Base-by-base conservation (phyloP, 176 grass and related monocot genomes). In the Eragrostis nindensis region DNA sequence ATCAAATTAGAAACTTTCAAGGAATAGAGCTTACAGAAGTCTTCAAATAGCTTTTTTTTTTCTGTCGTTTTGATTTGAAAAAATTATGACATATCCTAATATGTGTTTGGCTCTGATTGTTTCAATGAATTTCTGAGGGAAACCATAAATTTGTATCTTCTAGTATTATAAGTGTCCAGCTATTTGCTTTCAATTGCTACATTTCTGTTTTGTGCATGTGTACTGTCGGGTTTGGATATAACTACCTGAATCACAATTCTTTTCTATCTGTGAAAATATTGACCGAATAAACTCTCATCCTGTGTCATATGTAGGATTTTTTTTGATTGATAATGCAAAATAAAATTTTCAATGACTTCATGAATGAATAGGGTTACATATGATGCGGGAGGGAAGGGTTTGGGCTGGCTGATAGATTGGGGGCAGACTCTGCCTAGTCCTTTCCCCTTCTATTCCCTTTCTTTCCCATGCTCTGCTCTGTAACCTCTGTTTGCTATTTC, bases 201-300 rank as follows among this genome's bases (percentile, higher is more conserved):
- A 36, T 36, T 36, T 36, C 55, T 56, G 19, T 24, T 59, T 24
- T 24, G 24, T 59, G 55, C 55, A 25, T 25, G 3, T n/a, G 0
- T 59, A 22, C 55, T 55, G 2, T 8, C 2, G 19, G 21, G 42
- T 73, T 50, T 83, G 4, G 62, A 47, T 40, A 52, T 68, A 68
- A 59, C 43, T n/a, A 22, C 11, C 11, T 54, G 47, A 75, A 54
- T 2, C n/a, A 16, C 11, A 45, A 9, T 55, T 6, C 36, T 19
- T 16, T 62, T 83, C 56, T 36, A 36, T 29, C 17, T 71, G 40
- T 71, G n/a, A 83, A 75, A 56, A 36, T 4, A 42, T 27, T 64
- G 5, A 26, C 17, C 57, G 21, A 67, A 67, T 63, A 4, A 57
- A 67, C 24, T 39, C 6, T 46, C 39, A 45, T 45, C 16, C 39